These are phyloP conservation scores for Yarrowia hollandica DNA, from an alignment of 805 yeast genomes.

Conservation along the genomic window DNA sequence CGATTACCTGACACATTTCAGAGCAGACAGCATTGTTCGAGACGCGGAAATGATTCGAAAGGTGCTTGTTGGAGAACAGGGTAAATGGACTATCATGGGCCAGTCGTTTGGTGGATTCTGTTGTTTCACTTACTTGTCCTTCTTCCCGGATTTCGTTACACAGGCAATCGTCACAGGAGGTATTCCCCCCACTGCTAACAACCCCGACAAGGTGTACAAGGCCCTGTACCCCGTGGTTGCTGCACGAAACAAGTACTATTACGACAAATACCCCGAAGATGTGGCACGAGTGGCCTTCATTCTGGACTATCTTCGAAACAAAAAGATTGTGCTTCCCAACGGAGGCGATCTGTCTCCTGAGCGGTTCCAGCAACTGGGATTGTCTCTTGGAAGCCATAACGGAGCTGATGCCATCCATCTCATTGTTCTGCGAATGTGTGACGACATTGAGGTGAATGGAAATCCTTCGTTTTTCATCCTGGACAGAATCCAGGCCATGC, in stretches of 20 bases:
- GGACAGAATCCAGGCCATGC: constrained; percentile 40
- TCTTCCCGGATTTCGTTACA: constrained; percentile 46
- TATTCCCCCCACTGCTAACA: constrained; percentile 52
- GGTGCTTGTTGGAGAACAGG: constrained; percentile 39
- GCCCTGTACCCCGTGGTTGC: constrained; percentile 51
- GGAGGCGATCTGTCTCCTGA: constrained; percentile 53
- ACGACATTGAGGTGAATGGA: constrained; percentile 45
- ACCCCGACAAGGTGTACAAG: constrained; percentile 51
- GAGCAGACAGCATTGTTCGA: constrained; percentile 49
- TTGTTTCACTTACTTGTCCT: constrained; percentile 51
- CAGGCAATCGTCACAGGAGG: constrained; percentile 58
- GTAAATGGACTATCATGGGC: constrained; percentile 55
- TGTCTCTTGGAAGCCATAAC: constrained; percentile 52
- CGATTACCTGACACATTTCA: constrained; percentile 47
- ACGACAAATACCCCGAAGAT: constrained; percentile 53
- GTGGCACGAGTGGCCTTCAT: constrained; percentile 42
- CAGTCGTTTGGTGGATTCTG: constrained; percentile 61
- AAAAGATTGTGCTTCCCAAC: constrained; percentile 47
- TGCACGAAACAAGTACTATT: constrained; percentile 52
- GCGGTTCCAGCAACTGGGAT: constrained; percentile 56
- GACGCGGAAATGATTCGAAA: constrained; percentile 53
- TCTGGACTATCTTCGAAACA: not conserved
- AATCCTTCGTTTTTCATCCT: constrained; percentile 46
- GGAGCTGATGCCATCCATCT: constrained; percentile 53
- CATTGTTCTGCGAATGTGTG: constrained; percentile 45